These are phyloP conservation scores for Colletotrichum siamense DNA, from an alignment of 2,329 filamentous ascomycete genomes.

Conservation along the genomic window DNA sequence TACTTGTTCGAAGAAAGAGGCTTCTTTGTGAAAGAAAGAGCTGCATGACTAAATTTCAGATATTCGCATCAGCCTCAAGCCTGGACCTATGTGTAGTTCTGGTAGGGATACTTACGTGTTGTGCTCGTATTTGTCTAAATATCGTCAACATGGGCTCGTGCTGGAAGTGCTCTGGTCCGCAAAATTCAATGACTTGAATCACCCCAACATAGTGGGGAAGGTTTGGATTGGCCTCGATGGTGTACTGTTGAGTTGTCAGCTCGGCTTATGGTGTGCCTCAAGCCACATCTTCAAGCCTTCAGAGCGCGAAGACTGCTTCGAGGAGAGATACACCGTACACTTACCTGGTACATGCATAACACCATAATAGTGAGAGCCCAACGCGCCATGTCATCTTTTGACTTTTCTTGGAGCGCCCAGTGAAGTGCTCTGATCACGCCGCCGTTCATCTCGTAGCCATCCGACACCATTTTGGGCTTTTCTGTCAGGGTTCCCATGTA, in stretches of 20 bases:
- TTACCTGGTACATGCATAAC: neutral
- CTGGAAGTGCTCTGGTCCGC: conserved; percentile 7
- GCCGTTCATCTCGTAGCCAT: conserved; percentile 1
- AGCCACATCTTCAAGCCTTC: neutral
- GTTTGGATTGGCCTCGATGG: neutral
- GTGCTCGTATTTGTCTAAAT: neutral
- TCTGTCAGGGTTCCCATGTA: neutral
- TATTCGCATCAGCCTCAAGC: neutral
- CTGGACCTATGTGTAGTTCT: too few relatives aligned
- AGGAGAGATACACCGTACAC: neutral
- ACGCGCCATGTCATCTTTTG: neutral
- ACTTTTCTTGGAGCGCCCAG: neutral
- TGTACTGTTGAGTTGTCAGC: neutral
- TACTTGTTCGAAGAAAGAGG: neutral
- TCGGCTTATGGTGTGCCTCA: fast-evolving
- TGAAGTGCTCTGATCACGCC: neutral
- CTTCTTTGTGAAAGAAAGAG: neutral
- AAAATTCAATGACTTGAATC: neutral
- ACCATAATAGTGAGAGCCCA: conserved; percentile 8
- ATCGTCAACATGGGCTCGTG: conserved; percentile 7
- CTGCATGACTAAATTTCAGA: neutral
- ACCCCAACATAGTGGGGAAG: conserved; percentile 1
- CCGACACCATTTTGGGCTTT: neutral
- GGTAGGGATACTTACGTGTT: neutral
- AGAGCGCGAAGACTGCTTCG: neutral